Evolutionary conservation across 805 yeast genomes (phyloP).

Genomic region (Phaffomyces thermotolerans): DNA sequence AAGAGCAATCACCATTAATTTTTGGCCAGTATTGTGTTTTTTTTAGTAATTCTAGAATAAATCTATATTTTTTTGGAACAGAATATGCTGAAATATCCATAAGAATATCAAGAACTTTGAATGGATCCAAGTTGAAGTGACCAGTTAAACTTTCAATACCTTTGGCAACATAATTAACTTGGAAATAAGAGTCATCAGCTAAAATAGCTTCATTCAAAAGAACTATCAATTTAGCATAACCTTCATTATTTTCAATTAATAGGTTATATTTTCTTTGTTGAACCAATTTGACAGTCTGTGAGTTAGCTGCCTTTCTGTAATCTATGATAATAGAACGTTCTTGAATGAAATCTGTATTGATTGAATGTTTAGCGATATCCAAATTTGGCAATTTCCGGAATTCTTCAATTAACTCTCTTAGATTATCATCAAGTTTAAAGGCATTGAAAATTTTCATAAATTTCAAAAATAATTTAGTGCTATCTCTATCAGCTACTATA

Average conservation of each 20-base stretch:
- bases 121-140: conserved; percentile 68
- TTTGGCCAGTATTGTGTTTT: conserved; percentile 65
- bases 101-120: conserved; percentile 56
- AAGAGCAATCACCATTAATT: conserved; percentile 26
- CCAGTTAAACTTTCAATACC: conserved; percentile 57
- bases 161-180: conserved; percentile 38
- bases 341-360: conserved; percentile 33
- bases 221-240: conserved; percentile 57
- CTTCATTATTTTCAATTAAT: conserved; percentile 69
- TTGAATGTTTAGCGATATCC: conserved; percentile 12
- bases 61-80: conserved; percentile 36
- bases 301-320: conserved; percentile 1
- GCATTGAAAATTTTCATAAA: conserved; percentile 27
- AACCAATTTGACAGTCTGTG: conserved; percentile 3
- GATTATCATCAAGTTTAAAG: conserved; percentile 20
- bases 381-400: conserved; percentile 20
- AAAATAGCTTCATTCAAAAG: conserved; percentile 38
- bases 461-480: conserved; percentile 16
- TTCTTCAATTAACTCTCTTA: conserved; percentile 19
- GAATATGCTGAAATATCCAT: conserved; percentile 44
- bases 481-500: conserved; percentile 8
- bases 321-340: conserved; percentile 13
- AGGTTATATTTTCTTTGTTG: conserved; percentile 53
- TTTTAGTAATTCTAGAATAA: conserved; percentile 43
- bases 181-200: conserved; percentile 33